Percentiles rank a stretch among this genome's conserved stretches.
phyloP scores from a whole-genome alignment of 179 eudicot genomes.

The Silene coronaria region DNA sequence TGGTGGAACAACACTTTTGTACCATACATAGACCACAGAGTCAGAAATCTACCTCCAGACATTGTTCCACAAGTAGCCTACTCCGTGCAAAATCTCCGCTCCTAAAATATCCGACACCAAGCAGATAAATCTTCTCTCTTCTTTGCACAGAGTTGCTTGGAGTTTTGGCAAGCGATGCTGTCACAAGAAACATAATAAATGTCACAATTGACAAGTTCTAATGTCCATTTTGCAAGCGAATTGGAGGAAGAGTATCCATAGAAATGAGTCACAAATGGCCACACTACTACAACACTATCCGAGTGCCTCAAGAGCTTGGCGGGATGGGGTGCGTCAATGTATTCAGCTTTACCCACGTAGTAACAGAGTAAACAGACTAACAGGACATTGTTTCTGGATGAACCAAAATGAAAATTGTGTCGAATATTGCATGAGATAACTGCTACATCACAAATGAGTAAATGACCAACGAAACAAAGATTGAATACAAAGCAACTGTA shows the following conservation, averaged over 20 bases:
- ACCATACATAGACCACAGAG: neutral
- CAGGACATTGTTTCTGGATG: no score
- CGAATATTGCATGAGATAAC: no score
- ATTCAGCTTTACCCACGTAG: no score
- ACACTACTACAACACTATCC: neutral
- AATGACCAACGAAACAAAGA: no score
- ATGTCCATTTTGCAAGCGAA: neutral
- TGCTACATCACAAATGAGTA: no score
- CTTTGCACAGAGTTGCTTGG: neutral
- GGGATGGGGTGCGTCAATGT: no score
- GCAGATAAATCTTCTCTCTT: slow-evolving; percentile 10
- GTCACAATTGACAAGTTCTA: neutral
- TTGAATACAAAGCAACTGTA: no score
- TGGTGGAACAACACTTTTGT: neutral
- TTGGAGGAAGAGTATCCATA: neutral
- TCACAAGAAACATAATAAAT: neutral
- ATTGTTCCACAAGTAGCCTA: slow-evolving; percentile 52
- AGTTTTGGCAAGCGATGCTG: slow-evolving; percentile 7
- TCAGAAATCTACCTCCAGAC: slow-evolving; percentile 49
- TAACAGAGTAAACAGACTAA: no score
- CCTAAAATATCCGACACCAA: slow-evolving; percentile 1
- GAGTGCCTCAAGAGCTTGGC: no score
- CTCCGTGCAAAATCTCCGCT: neutral
- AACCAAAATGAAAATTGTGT: no score
- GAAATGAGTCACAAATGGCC: neutral